Evolutionary conservation across 441 rosid species (phyloP).

Genomic region (Erodium chrysanthum): DNA sequence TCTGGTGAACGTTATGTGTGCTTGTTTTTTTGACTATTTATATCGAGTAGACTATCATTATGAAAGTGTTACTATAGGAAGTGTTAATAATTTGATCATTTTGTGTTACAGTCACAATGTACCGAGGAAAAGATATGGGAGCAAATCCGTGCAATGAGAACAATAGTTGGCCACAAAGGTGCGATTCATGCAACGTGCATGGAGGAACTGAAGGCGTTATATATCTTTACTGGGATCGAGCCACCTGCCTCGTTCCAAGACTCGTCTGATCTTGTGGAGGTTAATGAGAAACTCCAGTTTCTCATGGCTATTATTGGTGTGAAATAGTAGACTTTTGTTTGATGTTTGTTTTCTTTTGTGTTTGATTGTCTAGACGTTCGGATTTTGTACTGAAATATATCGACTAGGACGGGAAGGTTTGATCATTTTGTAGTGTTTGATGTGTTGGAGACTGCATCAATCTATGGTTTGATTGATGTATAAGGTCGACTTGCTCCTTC

Average conservation of each 20-base stretch:
- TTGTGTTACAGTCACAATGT: constrained; percentile 23
- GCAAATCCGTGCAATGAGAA: constrained; percentile 43
- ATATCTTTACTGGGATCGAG: constrained; percentile 56
- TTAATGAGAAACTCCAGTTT: constrained; percentile 41
- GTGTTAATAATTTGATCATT: no score
- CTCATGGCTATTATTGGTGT: constrained; percentile 77
- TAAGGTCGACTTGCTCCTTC: no score
- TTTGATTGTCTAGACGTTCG: background rate
- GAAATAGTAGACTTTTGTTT: constrained; percentile 30
- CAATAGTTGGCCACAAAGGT: constrained; percentile 46
- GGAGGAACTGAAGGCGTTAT: constrained; percentile 60
- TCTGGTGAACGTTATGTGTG: no score
- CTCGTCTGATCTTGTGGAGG: constrained; percentile 32
- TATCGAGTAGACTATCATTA: no score
- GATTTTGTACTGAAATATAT: background rate
- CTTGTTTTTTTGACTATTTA: no score
- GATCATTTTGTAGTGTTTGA: background rate
- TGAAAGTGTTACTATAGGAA: no score
- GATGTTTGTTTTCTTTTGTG: background rate
- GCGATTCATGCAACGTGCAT: constrained; percentile 29
- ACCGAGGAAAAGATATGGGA: constrained; percentile 52
- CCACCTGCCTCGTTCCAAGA: constrained; percentile 41
- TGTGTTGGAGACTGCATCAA: no score
- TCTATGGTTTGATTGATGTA: no score
- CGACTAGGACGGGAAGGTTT: background rate